A percentile compares a stretch with the other conserved stretches of the same genome.
These are phyloP conservation scores for Solanum appendiculatum DNA, from an alignment of 257 asterid genomes.

Conservation along the genomic window DNA sequence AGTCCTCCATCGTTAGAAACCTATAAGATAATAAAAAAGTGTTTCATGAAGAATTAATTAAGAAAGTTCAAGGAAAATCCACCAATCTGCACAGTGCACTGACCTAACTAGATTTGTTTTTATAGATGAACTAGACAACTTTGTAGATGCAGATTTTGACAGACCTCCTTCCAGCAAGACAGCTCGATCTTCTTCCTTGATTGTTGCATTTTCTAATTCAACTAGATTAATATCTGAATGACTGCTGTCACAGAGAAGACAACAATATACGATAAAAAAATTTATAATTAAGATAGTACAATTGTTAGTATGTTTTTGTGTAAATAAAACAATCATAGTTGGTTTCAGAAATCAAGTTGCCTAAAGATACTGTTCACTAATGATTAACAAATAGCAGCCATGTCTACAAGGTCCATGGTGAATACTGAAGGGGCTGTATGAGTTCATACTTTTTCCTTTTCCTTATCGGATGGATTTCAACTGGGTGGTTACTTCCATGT, in stretches of 20 bases:
- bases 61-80: not conserved
- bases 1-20: conserved; percentile 44
- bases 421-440: not conserved
- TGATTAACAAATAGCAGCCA: not conserved
- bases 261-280: not conserved
- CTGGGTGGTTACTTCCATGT: not conserved
- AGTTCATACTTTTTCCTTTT: not conserved
- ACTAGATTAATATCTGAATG: conserved; percentile 75
- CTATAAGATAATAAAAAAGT: conserved; percentile 11
- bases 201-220: conserved; percentile 47
- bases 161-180: conserved; percentile 86
- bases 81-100: not conserved
- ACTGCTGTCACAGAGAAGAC: conserved; percentile 34
- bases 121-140: conserved; percentile 40
- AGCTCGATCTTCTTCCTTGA: conserved; percentile 73
- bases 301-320: not conserved
- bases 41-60: not conserved
- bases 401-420: not conserved
- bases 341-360: not conserved
- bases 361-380: not conserved
- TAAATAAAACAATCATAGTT: not conserved
- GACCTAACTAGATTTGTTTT: conserved; percentile 78
- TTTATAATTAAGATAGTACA: not conserved
- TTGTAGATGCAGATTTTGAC: conserved; percentile 58
- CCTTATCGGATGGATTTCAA: not conserved